A percentile compares a stretch with the other conserved stretches of the same genome.
Conservation (phyloP, 2,329 filamentous ascomycete genomes). For the Neofusicoccum kwambonambiense region DNA sequence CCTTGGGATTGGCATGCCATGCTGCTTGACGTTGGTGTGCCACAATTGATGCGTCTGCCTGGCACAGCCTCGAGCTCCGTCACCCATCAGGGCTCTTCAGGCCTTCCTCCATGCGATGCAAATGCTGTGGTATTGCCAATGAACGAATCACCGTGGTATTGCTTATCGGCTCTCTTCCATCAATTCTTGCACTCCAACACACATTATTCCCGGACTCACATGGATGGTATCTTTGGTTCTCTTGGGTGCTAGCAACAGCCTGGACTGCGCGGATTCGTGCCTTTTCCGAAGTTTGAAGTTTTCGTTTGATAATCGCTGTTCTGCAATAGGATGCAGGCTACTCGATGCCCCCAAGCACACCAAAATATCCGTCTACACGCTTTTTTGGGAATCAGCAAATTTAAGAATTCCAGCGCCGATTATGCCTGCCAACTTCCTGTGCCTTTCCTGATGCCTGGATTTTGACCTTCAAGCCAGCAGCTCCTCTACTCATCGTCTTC, state of each 20-base stretch:
- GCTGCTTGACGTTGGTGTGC: background rate
- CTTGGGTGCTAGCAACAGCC: background rate
- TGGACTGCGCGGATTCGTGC: background rate
- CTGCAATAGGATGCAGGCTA: background rate
- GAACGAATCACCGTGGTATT: no score
- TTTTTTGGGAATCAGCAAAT: conserved; percentile 2
- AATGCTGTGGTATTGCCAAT: background rate
- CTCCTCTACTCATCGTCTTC: conserved; percentile 33
- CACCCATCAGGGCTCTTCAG: background rate
- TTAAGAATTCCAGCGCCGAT: background rate
- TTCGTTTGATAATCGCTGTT: background rate
- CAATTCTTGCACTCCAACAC: no score
- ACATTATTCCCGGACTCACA: no score
- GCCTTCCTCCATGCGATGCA: background rate
- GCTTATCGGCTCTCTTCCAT: no score
- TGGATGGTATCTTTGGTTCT: no score
- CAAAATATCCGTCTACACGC: background rate
- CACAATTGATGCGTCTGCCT: background rate
- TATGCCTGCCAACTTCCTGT: background rate
- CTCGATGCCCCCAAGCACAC: background rate
- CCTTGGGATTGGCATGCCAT: background rate
- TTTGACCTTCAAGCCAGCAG: background rate
- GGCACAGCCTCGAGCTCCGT: background rate
- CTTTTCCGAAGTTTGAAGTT: background rate
- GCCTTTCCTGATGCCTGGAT: background rate